Base-by-base conservation (phyloP, 495 filamentous ascomycete species). In the Jackrogersella multiformis region DNA sequence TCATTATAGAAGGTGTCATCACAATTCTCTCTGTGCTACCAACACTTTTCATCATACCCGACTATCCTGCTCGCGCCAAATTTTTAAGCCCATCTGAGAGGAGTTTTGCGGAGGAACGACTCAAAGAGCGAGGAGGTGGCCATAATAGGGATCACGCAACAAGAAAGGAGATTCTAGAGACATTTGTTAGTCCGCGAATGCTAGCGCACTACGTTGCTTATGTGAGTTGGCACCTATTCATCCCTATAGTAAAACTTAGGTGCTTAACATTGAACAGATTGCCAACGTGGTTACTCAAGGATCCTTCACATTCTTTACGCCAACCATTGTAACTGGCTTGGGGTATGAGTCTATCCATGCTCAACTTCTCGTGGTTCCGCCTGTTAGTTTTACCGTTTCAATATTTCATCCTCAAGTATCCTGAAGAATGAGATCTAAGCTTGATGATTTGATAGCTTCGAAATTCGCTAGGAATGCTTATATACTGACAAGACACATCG, bases 221-320 rank as follows among this genome's bases (percentile, higher is more conserved):
- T 54, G 89, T 90, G 85, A 87, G 88, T 56, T 20, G 5, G 18
- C n/a, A 41, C 16, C 15, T 7, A 1, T 0, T 6, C 12, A 28
- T 64, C 24, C 6, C n/a, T 23, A 20, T 20, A 9, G 45, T 32
- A 2, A 42, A 5, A 8, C 4, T 16, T 9, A 24, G 13, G 15
- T 26, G 15, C 39, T 66, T 18, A 61, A n/a, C 10, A 13, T 23
- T 8, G 4, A 48, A 23, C 10, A 68, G 38, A 68, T 67, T 34
- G 68, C 73, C 42, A 81, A 79, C 70, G 75, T 87, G 13, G 81
- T 94, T 4, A 93, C 92, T 68, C 81, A 93, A 13, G 93, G 93
- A 68, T 90, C 88, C 0, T 93, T 94, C 73, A 90, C 88, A 0
- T 82, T 95, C 15, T 94, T 94, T 74, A 80, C 92, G 0, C 92